phyloP scores from a whole-genome alignment of 257 asterid species.

The Euphrasia confusa region DNA sequence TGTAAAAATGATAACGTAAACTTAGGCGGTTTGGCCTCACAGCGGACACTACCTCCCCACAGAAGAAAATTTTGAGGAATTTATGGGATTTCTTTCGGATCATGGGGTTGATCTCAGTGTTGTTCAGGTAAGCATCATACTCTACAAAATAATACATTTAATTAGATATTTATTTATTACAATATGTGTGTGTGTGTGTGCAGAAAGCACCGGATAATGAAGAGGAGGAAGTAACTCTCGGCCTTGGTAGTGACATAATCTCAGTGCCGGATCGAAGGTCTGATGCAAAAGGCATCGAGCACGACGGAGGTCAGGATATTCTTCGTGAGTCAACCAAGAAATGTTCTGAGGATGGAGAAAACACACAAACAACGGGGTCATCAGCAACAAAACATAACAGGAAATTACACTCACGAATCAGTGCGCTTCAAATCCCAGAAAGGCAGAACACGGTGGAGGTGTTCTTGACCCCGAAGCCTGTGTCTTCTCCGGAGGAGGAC shows the following conservation, averaged over 20 bases:
- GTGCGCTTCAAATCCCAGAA: slow-evolving; percentile 50
- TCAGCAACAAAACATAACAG: slow-evolving; percentile 44
- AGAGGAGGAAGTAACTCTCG: slow-evolving; percentile 31
- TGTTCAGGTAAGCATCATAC: slow-evolving; percentile 42
- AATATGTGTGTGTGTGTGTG: background rate
- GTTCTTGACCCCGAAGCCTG: slow-evolving; percentile 37
- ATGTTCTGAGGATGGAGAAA: slow-evolving; percentile 36
- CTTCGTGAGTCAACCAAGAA: slow-evolving; percentile 22
- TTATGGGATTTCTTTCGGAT: slow-evolving; percentile 55
- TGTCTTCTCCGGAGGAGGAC: slow-evolving; percentile 29
- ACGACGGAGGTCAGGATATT: no score
- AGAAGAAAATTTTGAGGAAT: slow-evolving; percentile 62
- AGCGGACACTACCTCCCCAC: slow-evolving; percentile 88
- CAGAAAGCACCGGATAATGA: slow-evolving; percentile 43
- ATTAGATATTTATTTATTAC: no score
- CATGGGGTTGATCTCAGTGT: slow-evolving; percentile 51
- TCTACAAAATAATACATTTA: no score
- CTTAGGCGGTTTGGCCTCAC: slow-evolving; percentile 19
- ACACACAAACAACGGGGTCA: slow-evolving; percentile 16
- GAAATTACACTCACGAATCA: slow-evolving; percentile 46
- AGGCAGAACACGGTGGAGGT: slow-evolving; percentile 35
- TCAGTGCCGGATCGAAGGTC: slow-evolving; percentile 45
- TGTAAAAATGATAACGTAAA: no score
- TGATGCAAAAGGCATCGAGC: slow-evolving; percentile 12
- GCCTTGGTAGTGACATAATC: slow-evolving; percentile 34